Base-by-base conservation (phyloP, 257 asterid genomes). In the Nyctanthes arbortristis region DNA sequence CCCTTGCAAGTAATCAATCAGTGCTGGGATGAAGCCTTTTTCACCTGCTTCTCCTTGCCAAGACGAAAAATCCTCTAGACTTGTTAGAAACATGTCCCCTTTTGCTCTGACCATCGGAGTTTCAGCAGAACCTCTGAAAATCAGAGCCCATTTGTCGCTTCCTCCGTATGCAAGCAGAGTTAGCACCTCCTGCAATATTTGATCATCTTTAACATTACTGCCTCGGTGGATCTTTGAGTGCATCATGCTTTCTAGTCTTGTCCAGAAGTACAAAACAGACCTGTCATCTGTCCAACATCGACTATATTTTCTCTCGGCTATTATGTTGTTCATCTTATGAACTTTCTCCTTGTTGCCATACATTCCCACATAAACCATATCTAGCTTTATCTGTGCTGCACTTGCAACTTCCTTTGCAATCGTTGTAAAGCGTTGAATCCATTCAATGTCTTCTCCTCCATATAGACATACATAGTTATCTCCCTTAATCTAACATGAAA, bases 241-340 rank as follows among this genome's bases (percentile, higher is more conserved):
- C 63, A 89, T 70, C 96, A 92, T 92, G 94, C 98, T 89, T 31
- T 84, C 92, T 2, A 92, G 57, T 7, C 98, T 74, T 0, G 85
- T 81, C 96, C 98, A 92, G 33, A 92, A 92, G 80, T 68, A 86
- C 96, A 92, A 88, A 9, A 78, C 69, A 3, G 69, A 76, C 11
- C 83, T 67, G 34, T 79, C 80, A 34, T 92, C 82, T 1, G 24
- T 68, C 94, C 84, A 89, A 37, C 84, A 79, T 18, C 75, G 75
- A 65, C 94, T 83, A 11, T 75, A 79, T 0, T 71, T 30, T 35
- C 82, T 81, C 20, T 22, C 49, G 2, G 64, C 43, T 39, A 92
- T 69, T 43, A 73, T 27, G 1, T 75, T 69, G 16, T 75, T 79
- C 47, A 81, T 72, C 77, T 36, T 78, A 52, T 63, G 47, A 10